These are phyloP conservation scores for Penicillium pancosmium DNA, from an alignment of 495 filamentous ascomycete species.

Conservation along the genomic window DNA sequence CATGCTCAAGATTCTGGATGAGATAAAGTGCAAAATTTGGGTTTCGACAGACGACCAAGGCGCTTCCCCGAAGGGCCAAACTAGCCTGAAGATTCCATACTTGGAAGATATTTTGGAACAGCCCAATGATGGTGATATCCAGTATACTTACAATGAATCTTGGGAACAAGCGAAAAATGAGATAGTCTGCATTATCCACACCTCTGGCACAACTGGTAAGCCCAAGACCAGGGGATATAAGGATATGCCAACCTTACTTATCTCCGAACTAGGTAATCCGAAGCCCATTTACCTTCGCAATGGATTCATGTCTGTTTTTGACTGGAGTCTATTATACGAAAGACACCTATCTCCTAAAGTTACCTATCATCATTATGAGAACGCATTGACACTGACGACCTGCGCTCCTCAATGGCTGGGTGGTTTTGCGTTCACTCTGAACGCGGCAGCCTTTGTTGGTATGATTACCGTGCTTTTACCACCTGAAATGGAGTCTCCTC, in stretches of 20 bases:
- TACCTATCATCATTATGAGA: conserved; percentile 3
- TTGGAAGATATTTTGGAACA: background rate
- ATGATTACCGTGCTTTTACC: background rate
- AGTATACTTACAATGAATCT: background rate
- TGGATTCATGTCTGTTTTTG: background rate
- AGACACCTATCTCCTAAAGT: background rate
- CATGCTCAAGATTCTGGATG: background rate
- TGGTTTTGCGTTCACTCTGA: conserved; percentile 3
- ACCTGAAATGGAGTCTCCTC: background rate
- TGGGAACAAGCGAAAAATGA: conserved; percentile 4
- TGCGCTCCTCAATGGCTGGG: conserved; percentile 8
- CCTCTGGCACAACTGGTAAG: conserved; percentile 6
- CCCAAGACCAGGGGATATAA: background rate
- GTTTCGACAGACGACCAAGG: background rate
- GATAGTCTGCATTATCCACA: conserved; percentile 5
- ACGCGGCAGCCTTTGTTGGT: background rate
- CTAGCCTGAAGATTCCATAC: background rate
- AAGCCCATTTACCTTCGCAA: conserved; percentile 5
- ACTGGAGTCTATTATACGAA: background rate
- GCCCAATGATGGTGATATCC: background rate
- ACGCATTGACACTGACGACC: background rate
- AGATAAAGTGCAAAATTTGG: background rate
- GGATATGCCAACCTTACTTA: too few relatives aligned
- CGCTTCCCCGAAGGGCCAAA: background rate
- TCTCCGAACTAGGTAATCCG: background rate